phyloP scores from a whole-genome alignment of 805 yeast species.

The Kodamaea kaohsiungensis region DNA sequence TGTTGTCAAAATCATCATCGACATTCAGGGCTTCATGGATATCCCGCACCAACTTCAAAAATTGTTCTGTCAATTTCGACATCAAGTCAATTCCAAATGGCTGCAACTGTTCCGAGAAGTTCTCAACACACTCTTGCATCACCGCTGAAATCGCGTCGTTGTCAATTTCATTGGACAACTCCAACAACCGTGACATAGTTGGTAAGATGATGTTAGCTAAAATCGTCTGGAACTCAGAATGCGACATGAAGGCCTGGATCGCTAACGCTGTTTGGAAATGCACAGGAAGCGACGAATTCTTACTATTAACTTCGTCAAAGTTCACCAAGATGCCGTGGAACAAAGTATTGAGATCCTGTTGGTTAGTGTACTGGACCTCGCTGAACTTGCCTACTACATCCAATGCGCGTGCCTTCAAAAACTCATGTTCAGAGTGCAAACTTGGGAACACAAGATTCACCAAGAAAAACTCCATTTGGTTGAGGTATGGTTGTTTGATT shows the following conservation, averaged over 20 bases:
- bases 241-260: constrained; percentile 71
- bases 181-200: constrained; percentile 77
- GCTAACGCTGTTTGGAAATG: constrained; percentile 84
- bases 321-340: constrained; percentile 37
- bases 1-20: constrained; percentile 30
- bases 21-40: constrained; percentile 53
- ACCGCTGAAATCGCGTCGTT: constrained; percentile 85
- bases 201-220: constrained; percentile 70
- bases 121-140: constrained; percentile 94
- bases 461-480: constrained; percentile 71
- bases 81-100: constrained; percentile 31
- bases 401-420: constrained; percentile 74
- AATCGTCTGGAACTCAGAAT: constrained; percentile 66
- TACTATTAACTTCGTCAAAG: constrained; percentile 22
- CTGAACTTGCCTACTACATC: constrained; percentile 67
- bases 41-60: constrained; percentile 32
- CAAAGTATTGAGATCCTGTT: constrained; percentile 23
- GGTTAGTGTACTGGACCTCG: constrained; percentile 50
- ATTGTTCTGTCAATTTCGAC: constrained; percentile 28
- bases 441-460: constrained; percentile 68
- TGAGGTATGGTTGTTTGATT: constrained; percentile 57
- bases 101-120: constrained; percentile 77
- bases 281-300: constrained; percentile 58
- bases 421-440: constrained; percentile 59
- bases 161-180: constrained; percentile 77